These are phyloP conservation scores for Fraxinus cuspidata DNA, from an alignment of 257 asterid species.

Conservation along the genomic window DNA sequence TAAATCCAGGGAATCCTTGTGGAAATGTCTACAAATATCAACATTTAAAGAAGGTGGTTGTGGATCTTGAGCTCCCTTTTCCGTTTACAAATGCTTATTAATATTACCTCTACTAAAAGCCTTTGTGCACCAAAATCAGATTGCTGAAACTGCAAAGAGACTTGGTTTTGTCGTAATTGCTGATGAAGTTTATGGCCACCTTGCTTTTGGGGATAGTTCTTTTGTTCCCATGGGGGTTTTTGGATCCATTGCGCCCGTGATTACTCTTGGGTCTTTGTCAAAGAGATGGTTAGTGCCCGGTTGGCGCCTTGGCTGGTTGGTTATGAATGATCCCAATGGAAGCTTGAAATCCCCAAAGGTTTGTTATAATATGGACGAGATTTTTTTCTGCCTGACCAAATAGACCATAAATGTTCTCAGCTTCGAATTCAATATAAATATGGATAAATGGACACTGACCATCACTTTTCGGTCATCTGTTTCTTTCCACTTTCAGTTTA, in stretches of 20 bases:
- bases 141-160: conserved; percentile 72
- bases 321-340: conserved; percentile 61
- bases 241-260: conserved; percentile 63
- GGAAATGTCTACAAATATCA: conserved; percentile 70
- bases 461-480: background rate
- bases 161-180: conserved; percentile 66
- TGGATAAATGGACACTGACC: no score
- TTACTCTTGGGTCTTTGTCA: conserved; percentile 83
- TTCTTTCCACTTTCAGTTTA: conserved; percentile 48
- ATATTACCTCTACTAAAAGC: background rate
- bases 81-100: background rate
- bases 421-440: no score
- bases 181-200: conserved; percentile 93
- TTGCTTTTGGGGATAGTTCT: conserved; percentile 68
- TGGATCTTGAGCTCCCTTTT: background rate
- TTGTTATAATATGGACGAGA: background rate
- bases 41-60: conserved; percentile 66
- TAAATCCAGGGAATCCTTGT: conserved; percentile 94
- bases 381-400: background rate
- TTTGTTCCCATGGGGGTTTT: conserved; percentile 88
- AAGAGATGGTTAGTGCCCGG: conserved; percentile 97
- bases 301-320: conserved; percentile 96
- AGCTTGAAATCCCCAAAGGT: conserved; percentile 65
- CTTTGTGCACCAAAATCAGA: conserved; percentile 35
- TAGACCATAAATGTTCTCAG: background rate